Conservation (phyloP, 2,329 filamentous ascomycete species). For the Aspergillus ochraceus region DNA sequence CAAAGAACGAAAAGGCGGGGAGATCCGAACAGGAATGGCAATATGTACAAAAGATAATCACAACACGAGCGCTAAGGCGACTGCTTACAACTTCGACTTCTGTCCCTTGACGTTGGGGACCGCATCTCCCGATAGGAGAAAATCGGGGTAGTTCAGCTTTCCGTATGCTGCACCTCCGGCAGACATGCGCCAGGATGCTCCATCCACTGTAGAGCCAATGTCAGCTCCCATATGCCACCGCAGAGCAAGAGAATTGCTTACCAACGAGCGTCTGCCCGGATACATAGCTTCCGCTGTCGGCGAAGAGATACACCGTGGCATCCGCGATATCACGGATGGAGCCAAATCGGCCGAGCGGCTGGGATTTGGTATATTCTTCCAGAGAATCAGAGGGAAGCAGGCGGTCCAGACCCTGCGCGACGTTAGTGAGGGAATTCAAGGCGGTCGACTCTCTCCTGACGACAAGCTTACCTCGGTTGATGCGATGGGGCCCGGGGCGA, state of each 20-base stretch:
- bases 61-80: not conserved
- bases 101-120: slow-evolving; percentile 60
- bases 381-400: slow-evolving; percentile 56
- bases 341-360: slow-evolving; percentile 77
- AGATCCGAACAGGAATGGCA: not conserved
- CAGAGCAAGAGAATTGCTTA: slow-evolving; percentile 23
- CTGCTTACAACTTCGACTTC: slow-evolving; percentile 53
- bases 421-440: not conserved
- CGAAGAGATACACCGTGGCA: slow-evolving; percentile 85
- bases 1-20: not conserved
- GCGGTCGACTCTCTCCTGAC: not conserved
- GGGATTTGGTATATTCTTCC: slow-evolving; percentile 45
- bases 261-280: slow-evolving; percentile 77
- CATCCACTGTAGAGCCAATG: slow-evolving; percentile 35
- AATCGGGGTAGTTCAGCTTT: slow-evolving; percentile 57
- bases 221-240: not conserved
- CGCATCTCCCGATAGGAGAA: slow-evolving; percentile 54
- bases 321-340: slow-evolving; percentile 86
- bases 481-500: slow-evolving; percentile 82
- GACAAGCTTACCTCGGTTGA: slow-evolving; percentile 65
- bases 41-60: not conserved
- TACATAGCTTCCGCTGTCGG: slow-evolving; percentile 80
- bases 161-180: slow-evolving; percentile 31
- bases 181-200: slow-evolving; percentile 42
- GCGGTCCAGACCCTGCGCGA: slow-evolving; percentile 62